A percentile compares a stretch with the other conserved stretches of the same genome.
These are phyloP conservation scores for Annona squamosa DNA, from an alignment of 164 flowering plant genomes.

Conservation along the genomic window DNA sequence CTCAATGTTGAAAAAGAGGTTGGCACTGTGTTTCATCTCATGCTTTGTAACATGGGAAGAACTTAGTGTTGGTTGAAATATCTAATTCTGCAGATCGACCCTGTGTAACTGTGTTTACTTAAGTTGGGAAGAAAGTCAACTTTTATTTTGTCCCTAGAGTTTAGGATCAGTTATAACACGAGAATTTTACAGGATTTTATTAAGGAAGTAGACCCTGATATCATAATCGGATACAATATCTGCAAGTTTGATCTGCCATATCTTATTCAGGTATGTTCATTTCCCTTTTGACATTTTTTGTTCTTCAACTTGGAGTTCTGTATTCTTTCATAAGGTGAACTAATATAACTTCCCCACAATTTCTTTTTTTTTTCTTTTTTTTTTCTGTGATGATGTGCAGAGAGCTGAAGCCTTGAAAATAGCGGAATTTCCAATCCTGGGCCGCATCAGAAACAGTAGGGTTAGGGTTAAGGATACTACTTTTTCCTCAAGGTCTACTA, in stretches of 20 bases:
- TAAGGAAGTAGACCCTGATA: constrained; percentile 92
- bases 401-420: constrained; percentile 78
- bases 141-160: neutral
- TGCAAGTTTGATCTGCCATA: constrained; percentile 99
- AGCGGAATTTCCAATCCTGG: constrained; percentile 85
- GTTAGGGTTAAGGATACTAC: constrained; percentile 78
- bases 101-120: neutral
- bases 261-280: constrained; percentile 70
- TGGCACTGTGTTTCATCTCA: neutral
- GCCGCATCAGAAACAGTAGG: constrained; percentile 82
- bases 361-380: neutral
- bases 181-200: constrained; percentile 62
- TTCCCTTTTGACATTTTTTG: constrained; percentile 1
- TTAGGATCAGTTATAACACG: constrained; percentile 2
- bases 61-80: neutral
- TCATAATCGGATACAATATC: constrained; percentile 95
- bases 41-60: neutral
- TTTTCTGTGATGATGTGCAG: constrained; percentile 27
- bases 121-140: neutral
- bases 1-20: neutral
- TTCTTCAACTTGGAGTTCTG: neutral
- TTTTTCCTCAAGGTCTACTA: constrained; percentile 78
- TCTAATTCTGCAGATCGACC: neutral
- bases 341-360: too few relatives aligned
- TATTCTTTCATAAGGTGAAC: too few relatives aligned